These are phyloP conservation scores for Penicillium brevicompactum DNA, from an alignment of 2,329 filamentous ascomycete genomes.

Conservation along the genomic window DNA sequence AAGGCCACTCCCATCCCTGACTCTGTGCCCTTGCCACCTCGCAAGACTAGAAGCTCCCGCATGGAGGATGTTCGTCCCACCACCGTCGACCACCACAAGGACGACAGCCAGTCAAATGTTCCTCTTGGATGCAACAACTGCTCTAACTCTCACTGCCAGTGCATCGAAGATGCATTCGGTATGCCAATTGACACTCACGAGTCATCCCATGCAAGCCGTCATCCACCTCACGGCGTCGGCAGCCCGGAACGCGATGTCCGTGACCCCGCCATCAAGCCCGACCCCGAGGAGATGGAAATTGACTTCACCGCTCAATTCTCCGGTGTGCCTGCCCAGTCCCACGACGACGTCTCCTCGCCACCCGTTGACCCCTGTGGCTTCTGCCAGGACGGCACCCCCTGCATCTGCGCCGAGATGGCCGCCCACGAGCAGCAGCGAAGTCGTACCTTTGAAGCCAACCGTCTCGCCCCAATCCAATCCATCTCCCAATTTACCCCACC, in stretches of 20 bases:
- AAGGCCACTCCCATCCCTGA: slow-evolving; percentile 31
- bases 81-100: slow-evolving; percentile 17
- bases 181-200: slow-evolving; percentile 45
- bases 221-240: slow-evolving; percentile 34
- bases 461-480: slow-evolving; percentile 50
- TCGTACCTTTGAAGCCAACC: slow-evolving; percentile 45
- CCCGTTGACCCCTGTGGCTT: slow-evolving; percentile 76
- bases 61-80: slow-evolving; percentile 22
- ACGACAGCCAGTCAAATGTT: slow-evolving; percentile 38
- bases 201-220: slow-evolving; percentile 34
- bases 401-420: slow-evolving; percentile 72
- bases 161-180: slow-evolving; percentile 58
- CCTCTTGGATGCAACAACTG: slow-evolving; percentile 67
- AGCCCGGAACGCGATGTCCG: slow-evolving; percentile 58
- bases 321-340: slow-evolving; percentile 38
- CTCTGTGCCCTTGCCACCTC: slow-evolving; percentile 44
- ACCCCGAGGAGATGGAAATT: slow-evolving; percentile 62
- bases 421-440: slow-evolving; percentile 43
- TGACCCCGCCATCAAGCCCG: slow-evolving; percentile 49
- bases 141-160: slow-evolving; percentile 64
- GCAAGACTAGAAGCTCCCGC: slow-evolving; percentile 20
- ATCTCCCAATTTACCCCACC: slow-evolving; percentile 54
- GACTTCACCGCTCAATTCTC: slow-evolving; percentile 72
- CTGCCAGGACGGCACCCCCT: slow-evolving; percentile 79
- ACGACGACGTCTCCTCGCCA: slow-evolving; percentile 34